Percentiles rank a stretch among this genome's conserved stretches.
Evolutionary conservation across 2,329 filamentous ascomycete species (phyloP).

Genomic region (Claviceps paspali): DNA sequence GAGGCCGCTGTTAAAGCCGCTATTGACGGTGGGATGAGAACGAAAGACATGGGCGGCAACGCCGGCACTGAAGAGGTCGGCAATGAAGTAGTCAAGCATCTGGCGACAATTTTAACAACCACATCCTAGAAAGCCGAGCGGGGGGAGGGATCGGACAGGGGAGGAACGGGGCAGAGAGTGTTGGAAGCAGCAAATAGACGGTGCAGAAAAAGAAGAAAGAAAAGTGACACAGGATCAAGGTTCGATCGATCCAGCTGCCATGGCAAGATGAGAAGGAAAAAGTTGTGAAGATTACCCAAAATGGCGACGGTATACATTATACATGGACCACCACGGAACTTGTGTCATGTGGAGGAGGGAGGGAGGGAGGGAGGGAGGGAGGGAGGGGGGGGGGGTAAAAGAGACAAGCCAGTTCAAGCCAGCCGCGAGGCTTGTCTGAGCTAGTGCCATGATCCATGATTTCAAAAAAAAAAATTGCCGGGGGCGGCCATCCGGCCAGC

Average conservation of each 20-base stretch:
- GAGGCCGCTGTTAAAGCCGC: slow-evolving; percentile 68
- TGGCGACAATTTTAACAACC: slow-evolving; percentile 39
- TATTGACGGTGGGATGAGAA: slow-evolving; percentile 65
- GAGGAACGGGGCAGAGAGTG: not conserved
- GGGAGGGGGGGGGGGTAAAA: not conserved
- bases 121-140: no score
- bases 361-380: not conserved
- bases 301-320: not conserved
- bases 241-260: not conserved
- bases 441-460: no score
- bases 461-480: no score
- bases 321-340: no score
- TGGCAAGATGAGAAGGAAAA: not conserved
- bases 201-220: not conserved
- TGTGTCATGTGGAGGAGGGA: no score
- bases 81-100: slow-evolving; percentile 59
- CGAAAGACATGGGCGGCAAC: slow-evolving; percentile 71
- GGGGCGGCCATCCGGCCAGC: no score
- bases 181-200: not conserved
- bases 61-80: slow-evolving; percentile 57
- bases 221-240: not conserved
- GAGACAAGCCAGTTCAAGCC: no score
- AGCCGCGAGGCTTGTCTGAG: no score
- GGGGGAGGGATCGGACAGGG: no score
- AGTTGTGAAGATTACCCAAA: not conserved